These are phyloP conservation scores for Zopfia rhizophila DNA, from an alignment of 2,329 filamentous ascomycete genomes.

Conservation along the genomic window DNA sequence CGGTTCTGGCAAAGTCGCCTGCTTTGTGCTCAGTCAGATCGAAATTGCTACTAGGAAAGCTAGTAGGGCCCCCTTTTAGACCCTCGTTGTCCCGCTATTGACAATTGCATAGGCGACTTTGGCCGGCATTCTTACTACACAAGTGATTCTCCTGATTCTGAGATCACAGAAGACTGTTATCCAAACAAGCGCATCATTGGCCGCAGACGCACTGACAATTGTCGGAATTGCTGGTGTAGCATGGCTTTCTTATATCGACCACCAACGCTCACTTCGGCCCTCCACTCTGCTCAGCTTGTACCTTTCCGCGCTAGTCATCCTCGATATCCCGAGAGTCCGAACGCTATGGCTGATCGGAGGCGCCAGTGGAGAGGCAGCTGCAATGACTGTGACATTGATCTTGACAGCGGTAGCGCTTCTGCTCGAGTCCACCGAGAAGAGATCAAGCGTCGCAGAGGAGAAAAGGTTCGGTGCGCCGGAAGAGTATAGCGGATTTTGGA, in stretches of 20 bases:
- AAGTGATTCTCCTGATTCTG: slow-evolving; percentile 14
- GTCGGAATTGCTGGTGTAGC: slow-evolving; percentile 11
- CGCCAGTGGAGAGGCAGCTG: slow-evolving; percentile 17
- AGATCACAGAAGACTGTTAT: slow-evolving; percentile 11
- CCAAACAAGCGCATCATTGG: slow-evolving; percentile 15
- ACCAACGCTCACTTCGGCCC: slow-evolving; percentile 18
- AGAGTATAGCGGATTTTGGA: slow-evolving; percentile 18
- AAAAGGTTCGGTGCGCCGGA: slow-evolving; percentile 17
- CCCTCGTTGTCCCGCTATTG: too few relatives aligned
- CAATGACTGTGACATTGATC: slow-evolving; percentile 15
- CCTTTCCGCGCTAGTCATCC: slow-evolving; percentile 15
- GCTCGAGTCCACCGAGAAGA: slow-evolving; percentile 16
- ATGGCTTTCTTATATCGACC: slow-evolving; percentile 17
- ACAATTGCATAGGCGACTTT: too few relatives aligned
- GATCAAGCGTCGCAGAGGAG: slow-evolving; percentile 10
- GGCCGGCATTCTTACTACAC: too few relatives aligned
- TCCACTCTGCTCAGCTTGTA: slow-evolving; percentile 17
- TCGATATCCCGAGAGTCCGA: slow-evolving; percentile 16
- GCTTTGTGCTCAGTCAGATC: too few relatives aligned
- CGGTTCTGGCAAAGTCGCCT: too few relatives aligned
- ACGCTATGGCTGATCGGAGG: slow-evolving; percentile 18
- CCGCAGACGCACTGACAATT: slow-evolving; percentile 13
- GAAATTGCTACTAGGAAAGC: too few relatives aligned
- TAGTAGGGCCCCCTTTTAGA: too few relatives aligned
- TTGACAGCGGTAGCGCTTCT: slow-evolving; percentile 11